Percentiles rank a stretch among this genome's conserved stretches.
phyloP scores from a whole-genome alignment of 768 basidiomycete genomes.

The Tricholoma terreum region DNA sequence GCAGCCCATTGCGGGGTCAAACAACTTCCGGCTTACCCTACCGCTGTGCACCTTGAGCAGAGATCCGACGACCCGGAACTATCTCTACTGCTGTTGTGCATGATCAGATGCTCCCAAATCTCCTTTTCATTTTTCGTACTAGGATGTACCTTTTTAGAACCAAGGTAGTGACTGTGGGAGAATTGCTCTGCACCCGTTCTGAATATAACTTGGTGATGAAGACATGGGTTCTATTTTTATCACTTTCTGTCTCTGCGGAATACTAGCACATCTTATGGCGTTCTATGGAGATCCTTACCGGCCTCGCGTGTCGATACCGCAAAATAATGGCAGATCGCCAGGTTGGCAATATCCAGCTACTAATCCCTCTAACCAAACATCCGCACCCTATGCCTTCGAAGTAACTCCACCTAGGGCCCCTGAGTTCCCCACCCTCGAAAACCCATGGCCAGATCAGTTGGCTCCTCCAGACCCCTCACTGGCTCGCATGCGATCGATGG shows the following conservation, averaged over 20 bases:
- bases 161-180: too few relatives aligned
- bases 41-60: too few relatives aligned
- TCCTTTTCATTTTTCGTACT: too few relatives aligned
- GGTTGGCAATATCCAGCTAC: neutral
- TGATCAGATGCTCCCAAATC: too few relatives aligned
- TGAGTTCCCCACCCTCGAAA: constrained; percentile 20
- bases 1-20: too few relatives aligned
- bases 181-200: too few relatives aligned
- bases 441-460: constrained; percentile 32
- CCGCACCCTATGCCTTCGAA: constrained; percentile 31
- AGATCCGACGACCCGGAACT: too few relatives aligned
- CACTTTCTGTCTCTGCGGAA: neutral
- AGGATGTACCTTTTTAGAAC: too few relatives aligned
- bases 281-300: neutral
- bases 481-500: constrained; percentile 32
- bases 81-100: too few relatives aligned
- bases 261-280: neutral
- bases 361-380: constrained; percentile 11
- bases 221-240: neutral
- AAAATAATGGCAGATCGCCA: neutral
- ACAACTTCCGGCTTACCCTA: too few relatives aligned
- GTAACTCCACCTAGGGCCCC: constrained; percentile 17
- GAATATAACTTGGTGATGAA: neutral
- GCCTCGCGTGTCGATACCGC: neutral
- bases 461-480: constrained; percentile 25